Percentiles rank a stretch among this genome's conserved stretches.
Evolutionary conservation across 2,329 filamentous ascomycete species (phyloP).

Genomic region (Hypoxylon sp.): DNA sequence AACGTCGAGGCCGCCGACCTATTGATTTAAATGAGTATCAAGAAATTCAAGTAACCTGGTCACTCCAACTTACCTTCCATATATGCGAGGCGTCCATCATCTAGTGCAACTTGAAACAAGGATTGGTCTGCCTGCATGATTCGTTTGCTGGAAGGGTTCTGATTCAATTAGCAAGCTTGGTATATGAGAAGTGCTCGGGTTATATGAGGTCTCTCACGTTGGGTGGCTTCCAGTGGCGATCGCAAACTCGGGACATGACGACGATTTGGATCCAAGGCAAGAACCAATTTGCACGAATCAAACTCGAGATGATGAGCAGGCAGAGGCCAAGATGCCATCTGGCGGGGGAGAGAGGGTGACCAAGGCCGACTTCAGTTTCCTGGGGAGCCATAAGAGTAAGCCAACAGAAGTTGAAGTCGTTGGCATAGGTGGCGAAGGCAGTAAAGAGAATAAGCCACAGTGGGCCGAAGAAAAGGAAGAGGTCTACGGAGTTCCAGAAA

Average conservation of each 20-base stretch:
- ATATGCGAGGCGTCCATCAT: conserved; percentile 13
- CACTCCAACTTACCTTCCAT: background rate
- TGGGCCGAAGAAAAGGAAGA: conserved; percentile 11
- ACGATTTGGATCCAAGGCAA: conserved; percentile 21
- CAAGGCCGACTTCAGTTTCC: background rate
- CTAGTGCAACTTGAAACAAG: background rate
- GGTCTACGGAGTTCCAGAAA: background rate
- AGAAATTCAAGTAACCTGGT: background rate
- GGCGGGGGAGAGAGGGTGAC: background rate
- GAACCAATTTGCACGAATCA: conserved; percentile 31
- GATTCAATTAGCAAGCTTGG: background rate
- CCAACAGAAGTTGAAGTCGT: conserved; percentile 15
- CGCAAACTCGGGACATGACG: conserved; percentile 25
- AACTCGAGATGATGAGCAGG: conserved; percentile 22
- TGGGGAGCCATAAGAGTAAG: conserved; percentile 7
- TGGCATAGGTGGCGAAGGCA: conserved; percentile 1
- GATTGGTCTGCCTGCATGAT: conserved; percentile 24
- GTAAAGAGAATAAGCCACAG: conserved; percentile 14
- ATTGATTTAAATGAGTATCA: background rate
- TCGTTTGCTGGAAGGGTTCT: conserved; percentile 20
- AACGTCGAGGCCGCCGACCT: conserved; percentile 17
- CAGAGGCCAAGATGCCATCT: conserved; percentile 15
- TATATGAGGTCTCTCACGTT: conserved; percentile 1
- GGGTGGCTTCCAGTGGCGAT: conserved; percentile 22
- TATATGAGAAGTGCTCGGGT: background rate